These are phyloP conservation scores for Xylaria cubensis DNA, from an alignment of 495 filamentous ascomycete genomes.

Conservation along the genomic window DNA sequence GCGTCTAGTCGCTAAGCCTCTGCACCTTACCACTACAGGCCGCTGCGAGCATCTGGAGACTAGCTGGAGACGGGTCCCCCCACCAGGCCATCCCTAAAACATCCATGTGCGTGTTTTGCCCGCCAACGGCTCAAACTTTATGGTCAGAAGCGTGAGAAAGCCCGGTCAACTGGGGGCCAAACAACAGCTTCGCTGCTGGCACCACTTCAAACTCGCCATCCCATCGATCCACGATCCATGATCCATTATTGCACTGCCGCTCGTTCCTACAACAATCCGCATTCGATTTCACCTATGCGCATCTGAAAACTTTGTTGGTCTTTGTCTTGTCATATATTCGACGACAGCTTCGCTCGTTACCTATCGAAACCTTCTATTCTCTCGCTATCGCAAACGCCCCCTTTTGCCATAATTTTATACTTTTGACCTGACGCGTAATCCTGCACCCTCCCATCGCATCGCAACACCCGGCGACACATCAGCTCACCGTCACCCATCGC, in stretches of 20 bases:
- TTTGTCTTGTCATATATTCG: slow-evolving; percentile 18
- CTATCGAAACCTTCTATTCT: slow-evolving; percentile 18
- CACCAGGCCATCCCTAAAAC: slow-evolving; percentile 8
- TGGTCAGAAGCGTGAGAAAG: background rate
- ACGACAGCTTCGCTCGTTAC: slow-evolving; percentile 27
- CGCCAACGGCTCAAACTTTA: background rate
- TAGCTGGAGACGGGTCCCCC: slow-evolving; percentile 1
- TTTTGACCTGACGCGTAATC: slow-evolving; percentile 28
- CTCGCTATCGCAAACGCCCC: slow-evolving; percentile 20
- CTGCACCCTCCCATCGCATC: slow-evolving; percentile 7
- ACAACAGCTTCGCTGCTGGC: slow-evolving; percentile 12
- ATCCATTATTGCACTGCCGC: background rate
- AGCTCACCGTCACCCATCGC: background rate
- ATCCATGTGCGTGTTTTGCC: background rate
- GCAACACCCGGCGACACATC: background rate
- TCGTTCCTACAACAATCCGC: slow-evolving; percentile 12
- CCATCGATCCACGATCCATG: slow-evolving; percentile 4
- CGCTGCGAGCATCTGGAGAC: background rate
- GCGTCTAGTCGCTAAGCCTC: slow-evolving; percentile 1
- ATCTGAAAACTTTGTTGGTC: background rate
- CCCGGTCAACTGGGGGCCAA: background rate
- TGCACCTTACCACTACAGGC: slow-evolving; percentile 3
- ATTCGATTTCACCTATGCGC: slow-evolving; percentile 1
- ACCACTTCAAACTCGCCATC: slow-evolving; percentile 12
- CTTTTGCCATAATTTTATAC: slow-evolving; percentile 26